These are phyloP conservation scores for Nadsonia starkeyi-henricii DNA, from an alignment of 1,139 yeast genomes.

Conservation along the genomic window DNA sequence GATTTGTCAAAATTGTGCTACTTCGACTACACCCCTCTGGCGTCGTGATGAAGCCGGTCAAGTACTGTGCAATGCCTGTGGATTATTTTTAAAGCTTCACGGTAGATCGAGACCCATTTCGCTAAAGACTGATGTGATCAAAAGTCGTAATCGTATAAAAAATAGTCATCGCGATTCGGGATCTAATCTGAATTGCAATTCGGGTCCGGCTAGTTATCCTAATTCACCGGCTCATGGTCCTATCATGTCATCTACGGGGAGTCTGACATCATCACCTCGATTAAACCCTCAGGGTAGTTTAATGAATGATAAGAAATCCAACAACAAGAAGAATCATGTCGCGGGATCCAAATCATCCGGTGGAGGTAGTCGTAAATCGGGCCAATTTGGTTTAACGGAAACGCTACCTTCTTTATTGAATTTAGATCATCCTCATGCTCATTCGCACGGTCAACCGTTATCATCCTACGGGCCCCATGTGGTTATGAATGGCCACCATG, in stretches of 20 bases:
- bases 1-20: slow-evolving; percentile 75
- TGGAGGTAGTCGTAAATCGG: background rate
- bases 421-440: background rate
- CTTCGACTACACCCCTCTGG: slow-evolving; percentile 92
- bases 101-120: slow-evolving; percentile 89
- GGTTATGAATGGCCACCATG: background rate
- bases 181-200: background rate
- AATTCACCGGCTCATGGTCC: background rate
- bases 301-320: background rate
- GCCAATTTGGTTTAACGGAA: background rate
- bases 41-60: slow-evolving; percentile 89
- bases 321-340: too few species aligned
- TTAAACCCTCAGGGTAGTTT: background rate
- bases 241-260: background rate
- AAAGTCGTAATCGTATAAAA: slow-evolving; percentile 72
- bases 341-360: background rate
- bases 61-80: slow-evolving; percentile 91
- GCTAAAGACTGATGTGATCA: slow-evolving; percentile 80
- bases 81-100: slow-evolving; percentile 76
- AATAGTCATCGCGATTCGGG: slow-evolving; percentile 20
- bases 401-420: background rate
- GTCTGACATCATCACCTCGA: background rate
- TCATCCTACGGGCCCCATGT: too few species aligned
- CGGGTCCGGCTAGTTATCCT: background rate
- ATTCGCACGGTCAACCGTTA: too few species aligned